Conservation (phyloP, 768 basidiomycete species). For the Austroboletus festivus region DNA sequence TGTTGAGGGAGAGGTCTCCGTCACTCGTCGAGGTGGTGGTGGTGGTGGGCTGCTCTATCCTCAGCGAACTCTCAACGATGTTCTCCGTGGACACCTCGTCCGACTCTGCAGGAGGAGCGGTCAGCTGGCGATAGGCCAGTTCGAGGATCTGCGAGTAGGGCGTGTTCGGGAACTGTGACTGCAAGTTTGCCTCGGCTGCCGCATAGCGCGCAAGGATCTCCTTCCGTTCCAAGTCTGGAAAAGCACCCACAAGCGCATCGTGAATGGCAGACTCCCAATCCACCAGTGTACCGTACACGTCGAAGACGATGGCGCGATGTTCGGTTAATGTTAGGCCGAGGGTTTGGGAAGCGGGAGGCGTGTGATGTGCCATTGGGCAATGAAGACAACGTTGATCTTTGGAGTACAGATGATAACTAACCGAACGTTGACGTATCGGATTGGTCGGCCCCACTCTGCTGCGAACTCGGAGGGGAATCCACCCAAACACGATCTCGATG, state of each 20-base stretch:
- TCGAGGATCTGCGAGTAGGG: slow-evolving; percentile 63
- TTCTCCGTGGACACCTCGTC: slow-evolving; percentile 34
- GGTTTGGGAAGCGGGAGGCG: slow-evolving; percentile 4
- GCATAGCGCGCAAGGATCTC: slow-evolving; percentile 52
- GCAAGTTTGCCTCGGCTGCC: slow-evolving; percentile 53
- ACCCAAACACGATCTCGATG: not conserved
- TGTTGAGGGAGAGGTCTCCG: no score
- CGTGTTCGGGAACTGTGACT: slow-evolving; percentile 54
- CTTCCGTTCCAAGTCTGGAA: slow-evolving; percentile 14
- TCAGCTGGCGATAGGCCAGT: slow-evolving; percentile 32
- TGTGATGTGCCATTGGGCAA: slow-evolving; percentile 18
- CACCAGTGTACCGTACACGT: slow-evolving; percentile 74
- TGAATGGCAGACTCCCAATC: slow-evolving; percentile 76
- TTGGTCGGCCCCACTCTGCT: not conserved
- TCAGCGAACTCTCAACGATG: slow-evolving; percentile 15
- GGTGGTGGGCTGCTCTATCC: slow-evolving; percentile 19
- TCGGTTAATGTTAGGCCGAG: slow-evolving; percentile 13
- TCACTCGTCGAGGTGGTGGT: not conserved
- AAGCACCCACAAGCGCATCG: slow-evolving; percentile 38
- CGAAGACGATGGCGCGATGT: slow-evolving; percentile 55
- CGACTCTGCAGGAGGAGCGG: slow-evolving; percentile 24
- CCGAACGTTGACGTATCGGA: not conserved
- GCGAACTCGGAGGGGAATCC: not conserved
- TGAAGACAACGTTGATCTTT: not conserved
- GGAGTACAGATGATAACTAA: not conserved